phyloP scores from a whole-genome alignment of 2,329 filamentous ascomycete species.

The Cytospora chrysosperma region DNA sequence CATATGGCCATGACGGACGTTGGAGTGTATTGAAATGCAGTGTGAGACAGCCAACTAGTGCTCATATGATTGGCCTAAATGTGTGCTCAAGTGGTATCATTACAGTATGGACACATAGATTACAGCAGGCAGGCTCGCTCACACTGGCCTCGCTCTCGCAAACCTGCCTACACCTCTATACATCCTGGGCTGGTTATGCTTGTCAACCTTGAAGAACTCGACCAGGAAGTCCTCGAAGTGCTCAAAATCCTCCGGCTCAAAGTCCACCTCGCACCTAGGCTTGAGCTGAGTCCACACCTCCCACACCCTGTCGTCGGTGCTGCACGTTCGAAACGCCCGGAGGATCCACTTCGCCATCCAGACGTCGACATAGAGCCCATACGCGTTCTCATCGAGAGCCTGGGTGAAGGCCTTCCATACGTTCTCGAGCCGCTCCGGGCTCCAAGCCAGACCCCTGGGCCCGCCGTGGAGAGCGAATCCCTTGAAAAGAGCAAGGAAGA shows the following conservation, averaged over 20 bases:
- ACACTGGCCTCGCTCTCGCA: conserved; percentile 1
- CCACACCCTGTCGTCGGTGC: conserved; percentile 50
- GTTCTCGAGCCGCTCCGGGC: conserved; percentile 61
- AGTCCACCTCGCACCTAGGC: conserved; percentile 46
- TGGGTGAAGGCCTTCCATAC: conserved; percentile 66
- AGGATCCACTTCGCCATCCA: conserved; percentile 64
- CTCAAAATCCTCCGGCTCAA: conserved; percentile 32
- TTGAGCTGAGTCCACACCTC: conserved; percentile 53
- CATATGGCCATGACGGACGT: too few relatives aligned
- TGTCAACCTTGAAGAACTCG: conserved; percentile 44
- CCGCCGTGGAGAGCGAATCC: conserved; percentile 77
- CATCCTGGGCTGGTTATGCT: conserved; percentile 32
- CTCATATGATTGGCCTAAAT: neutral
- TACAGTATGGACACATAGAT: neutral
- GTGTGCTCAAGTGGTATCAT: conserved; percentile 26
- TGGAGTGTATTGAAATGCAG: too few relatives aligned
- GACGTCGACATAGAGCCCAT: conserved; percentile 51
- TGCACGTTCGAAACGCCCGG: conserved; percentile 62
- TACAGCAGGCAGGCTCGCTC: neutral
- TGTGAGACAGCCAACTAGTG: neutral
- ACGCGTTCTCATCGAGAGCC: conserved; percentile 47
- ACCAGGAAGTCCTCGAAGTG: conserved; percentile 44
- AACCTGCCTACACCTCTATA: conserved; percentile 20
- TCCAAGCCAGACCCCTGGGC: conserved; percentile 67
- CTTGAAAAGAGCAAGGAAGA: conserved; percentile 80